Base-by-base conservation (phyloP, 352 stramenopile genomes). In the Lagenidium giganteum region DNA sequence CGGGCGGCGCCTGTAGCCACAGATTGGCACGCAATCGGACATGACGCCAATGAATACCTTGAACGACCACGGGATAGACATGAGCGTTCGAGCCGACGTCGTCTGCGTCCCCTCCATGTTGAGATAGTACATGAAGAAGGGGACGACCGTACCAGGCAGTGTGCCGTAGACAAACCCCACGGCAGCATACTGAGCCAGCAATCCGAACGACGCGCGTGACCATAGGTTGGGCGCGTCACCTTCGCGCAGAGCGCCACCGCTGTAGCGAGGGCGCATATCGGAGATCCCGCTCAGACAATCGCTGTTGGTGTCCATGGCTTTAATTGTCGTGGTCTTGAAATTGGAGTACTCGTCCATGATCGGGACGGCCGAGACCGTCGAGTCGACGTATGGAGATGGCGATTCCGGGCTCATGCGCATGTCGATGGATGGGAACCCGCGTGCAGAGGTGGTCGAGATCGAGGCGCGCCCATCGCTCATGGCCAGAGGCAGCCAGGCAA, bases 31-130 rank as follows among this genome's bases (percentile, higher is more conserved):
- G 39, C 48, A 54, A 31, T 68, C 58, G n/a, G 54, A 58, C 9
- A 61, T 8, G 27, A 64, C 47, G 32, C 53, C 55, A 38, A 63
- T 47, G 28, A 68, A 64, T 26, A 62, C 42, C 29, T 64, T 68
- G 44, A 65, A 54, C 11, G 48, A 65, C 58, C 58, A 68, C 17
- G 53, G 49, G 17, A 68, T 26, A 13, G 30, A 43, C 21, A 64
- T 24, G 16, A 67, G 42, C 33, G 40, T 37, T 5, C 22, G 30
- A 14, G 57, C 57, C 9, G 57, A 33, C 18, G 47, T 38, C 27
- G 46, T 51, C 27, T 59, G 34, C 22, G 40, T 33, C n/a, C 42
- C 52, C 20, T 58, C 46, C 46, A 67, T 61, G 33, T 62, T 42
- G n/a, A 61, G 41, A 46, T 63, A 67, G 34, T 51, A 42, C 18